Conservation (phyloP, 2,329 filamentous ascomycete species). For the Aureobasidium sp. region DNA sequence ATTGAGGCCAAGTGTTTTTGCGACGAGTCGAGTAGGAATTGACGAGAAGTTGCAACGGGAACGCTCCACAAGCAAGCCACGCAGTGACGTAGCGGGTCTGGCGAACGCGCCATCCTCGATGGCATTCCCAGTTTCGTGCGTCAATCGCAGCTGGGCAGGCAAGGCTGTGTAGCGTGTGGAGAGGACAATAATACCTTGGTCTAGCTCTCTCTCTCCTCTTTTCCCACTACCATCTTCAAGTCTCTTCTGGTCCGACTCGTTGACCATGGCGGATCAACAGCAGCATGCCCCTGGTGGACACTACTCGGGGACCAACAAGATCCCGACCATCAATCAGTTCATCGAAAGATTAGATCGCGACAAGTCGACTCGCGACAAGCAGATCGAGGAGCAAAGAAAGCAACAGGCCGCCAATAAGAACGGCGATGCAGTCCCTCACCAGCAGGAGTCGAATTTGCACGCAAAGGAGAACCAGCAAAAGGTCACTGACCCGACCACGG, state of each 20-base stretch:
- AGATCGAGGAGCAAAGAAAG: slow-evolving; percentile 53
- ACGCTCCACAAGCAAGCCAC: neutral
- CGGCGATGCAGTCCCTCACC: slow-evolving; percentile 36
- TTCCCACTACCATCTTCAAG: neutral
- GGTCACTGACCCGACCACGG: slow-evolving; percentile 84
- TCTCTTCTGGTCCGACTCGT: neutral
- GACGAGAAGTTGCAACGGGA: slow-evolving; percentile 1
- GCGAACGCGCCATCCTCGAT: slow-evolving; percentile 5
- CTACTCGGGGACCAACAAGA: slow-evolving; percentile 74
- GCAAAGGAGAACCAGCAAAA: slow-evolving; percentile 42
- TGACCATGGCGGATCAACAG: slow-evolving; percentile 35
- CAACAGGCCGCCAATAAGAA: slow-evolving; percentile 11
- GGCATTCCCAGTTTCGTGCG: slow-evolving; percentile 5
- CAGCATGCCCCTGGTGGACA: slow-evolving; percentile 52
- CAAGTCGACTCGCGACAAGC: slow-evolving; percentile 65
- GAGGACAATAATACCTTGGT: neutral
- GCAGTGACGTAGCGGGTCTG: neutral
- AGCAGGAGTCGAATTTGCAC: slow-evolving; percentile 30
- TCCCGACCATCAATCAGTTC: slow-evolving; percentile 83
- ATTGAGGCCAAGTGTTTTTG: neutral
- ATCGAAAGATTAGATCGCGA: slow-evolving; percentile 68
- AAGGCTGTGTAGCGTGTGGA: slow-evolving; percentile 1
- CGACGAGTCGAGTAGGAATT: neutral
- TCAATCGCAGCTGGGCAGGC: neutral
- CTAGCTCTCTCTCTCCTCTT: neutral